phyloP scores from a whole-genome alignment of 345 rosid genomes.

The Limnanthes douglasii region DNA sequence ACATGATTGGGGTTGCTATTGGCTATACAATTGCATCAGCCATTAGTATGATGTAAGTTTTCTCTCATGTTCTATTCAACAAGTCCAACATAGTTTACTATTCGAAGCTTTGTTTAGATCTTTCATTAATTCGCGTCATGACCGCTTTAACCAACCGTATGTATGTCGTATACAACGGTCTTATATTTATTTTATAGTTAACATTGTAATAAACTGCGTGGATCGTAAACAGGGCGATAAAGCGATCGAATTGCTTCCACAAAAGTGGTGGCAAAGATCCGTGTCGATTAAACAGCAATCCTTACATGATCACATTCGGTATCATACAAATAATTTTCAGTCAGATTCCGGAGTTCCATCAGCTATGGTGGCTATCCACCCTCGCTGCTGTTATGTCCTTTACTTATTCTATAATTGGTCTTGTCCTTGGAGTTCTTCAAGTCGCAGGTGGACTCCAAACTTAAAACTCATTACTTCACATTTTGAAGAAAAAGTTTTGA shows the following conservation, averaged over 20 bases:
- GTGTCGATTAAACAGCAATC: constrained; percentile 33
- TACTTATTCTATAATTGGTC: constrained; percentile 16
- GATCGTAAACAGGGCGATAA: constrained; percentile 26
- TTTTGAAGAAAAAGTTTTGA: not conserved
- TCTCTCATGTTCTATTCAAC: too few relatives aligned
- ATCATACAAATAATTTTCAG: constrained; percentile 22
- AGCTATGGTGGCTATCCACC: constrained; percentile 19
- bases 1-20: constrained; percentile 61
- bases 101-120: not conserved
- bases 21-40: constrained; percentile 71
- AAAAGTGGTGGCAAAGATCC: constrained; percentile 21
- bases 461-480: not conserved
- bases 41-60: constrained; percentile 50
- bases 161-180: too few relatives aligned
- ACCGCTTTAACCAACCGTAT: too few relatives aligned
- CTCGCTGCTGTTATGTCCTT: constrained; percentile 26
- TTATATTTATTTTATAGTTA: not conserved
- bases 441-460: constrained; percentile 6
- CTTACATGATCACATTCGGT: constrained; percentile 50
- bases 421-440: constrained; percentile 15
- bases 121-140: too few relatives aligned
- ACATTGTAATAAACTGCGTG: too few relatives aligned
- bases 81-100: not conserved
- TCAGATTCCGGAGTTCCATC: constrained; percentile 30
- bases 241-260: constrained; percentile 53